Conservation (phyloP, 768 basidiomycete genomes). For the Sporobolomyces pararoseus region DNA sequence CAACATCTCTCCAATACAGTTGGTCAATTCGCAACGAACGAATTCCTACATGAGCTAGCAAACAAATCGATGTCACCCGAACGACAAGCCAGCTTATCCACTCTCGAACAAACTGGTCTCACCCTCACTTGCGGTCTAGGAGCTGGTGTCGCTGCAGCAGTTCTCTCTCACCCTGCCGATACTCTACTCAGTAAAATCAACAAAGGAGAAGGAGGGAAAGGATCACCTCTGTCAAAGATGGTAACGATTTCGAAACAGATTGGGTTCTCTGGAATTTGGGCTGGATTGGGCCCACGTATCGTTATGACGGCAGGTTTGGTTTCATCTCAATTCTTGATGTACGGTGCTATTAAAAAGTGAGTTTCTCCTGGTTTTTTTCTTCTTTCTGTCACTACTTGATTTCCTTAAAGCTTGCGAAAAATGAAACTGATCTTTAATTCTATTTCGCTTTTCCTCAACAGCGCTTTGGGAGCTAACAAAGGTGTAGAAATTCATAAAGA, state of each 20-base stretch:
- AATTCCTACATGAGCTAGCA: constrained; percentile 42
- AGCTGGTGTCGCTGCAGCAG: constrained; percentile 45
- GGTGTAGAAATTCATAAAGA: constrained; percentile 38
- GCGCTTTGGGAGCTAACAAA: constrained; percentile 19
- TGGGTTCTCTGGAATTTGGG: constrained; percentile 41
- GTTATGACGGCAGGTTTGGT: constrained; percentile 44
- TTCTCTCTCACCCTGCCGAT: constrained; percentile 46
- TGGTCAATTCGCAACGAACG: constrained; percentile 45
- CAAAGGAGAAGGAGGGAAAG: constrained; percentile 44
- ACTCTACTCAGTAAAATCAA: constrained; percentile 45
- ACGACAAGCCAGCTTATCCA: constrained; percentile 20
- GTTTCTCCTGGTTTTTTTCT: too few relatives aligned
- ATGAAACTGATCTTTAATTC: background rate
- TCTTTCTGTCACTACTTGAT: too few relatives aligned
- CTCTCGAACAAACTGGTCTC: constrained; percentile 30
- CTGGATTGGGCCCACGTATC: constrained; percentile 44
- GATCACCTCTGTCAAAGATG: constrained; percentile 26
- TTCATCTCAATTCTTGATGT: constrained; percentile 38
- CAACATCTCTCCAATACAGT: too few relatives aligned
- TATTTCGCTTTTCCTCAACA: background rate
- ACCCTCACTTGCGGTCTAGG: constrained; percentile 45
- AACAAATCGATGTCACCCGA: constrained; percentile 21
- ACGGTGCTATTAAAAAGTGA: constrained; percentile 35
- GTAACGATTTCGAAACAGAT: constrained; percentile 37
- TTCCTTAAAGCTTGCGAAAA: background rate